These are phyloP conservation scores for Nakazawaea wickerhamii DNA, from an alignment of 805 yeast genomes.

Conservation along the genomic window DNA sequence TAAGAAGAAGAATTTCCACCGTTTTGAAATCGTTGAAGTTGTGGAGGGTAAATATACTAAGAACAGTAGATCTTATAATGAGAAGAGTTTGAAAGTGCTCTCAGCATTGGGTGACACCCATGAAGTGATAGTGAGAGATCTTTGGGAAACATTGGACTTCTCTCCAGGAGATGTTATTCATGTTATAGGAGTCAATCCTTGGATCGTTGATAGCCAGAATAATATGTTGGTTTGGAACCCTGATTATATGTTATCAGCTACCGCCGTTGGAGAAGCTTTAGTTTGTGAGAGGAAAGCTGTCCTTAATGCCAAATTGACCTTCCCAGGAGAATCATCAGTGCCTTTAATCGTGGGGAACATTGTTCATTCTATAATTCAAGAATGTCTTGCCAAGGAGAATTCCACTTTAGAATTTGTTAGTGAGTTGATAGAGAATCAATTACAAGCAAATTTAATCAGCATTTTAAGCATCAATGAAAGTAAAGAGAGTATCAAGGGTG, in stretches of 20 bases:
- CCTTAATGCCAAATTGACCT: conserved; percentile 46
- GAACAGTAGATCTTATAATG: conserved; percentile 30
- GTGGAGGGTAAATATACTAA: conserved; percentile 27
- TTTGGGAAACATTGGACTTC: conserved; percentile 49
- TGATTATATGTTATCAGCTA: conserved; percentile 75
- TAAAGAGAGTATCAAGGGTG: conserved; percentile 35
- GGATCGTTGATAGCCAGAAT: conserved; percentile 46
- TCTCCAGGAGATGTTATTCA: conserved; percentile 55
- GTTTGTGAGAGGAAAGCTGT: conserved; percentile 71
- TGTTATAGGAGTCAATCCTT: conserved; percentile 35
- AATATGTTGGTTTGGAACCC: conserved; percentile 80
- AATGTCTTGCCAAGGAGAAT: conserved; percentile 36
- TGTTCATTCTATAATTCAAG: conserved; percentile 72
- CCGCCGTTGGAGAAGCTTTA: conserved; percentile 71
- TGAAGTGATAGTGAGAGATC: conserved; percentile 54
- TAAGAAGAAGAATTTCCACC: conserved; percentile 38
- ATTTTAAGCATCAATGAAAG: conserved; percentile 54
- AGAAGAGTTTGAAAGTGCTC: conserved; percentile 49
- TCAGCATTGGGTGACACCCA: conserved; percentile 32
- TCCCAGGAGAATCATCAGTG: conserved; percentile 59
- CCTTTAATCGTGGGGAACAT: conserved; percentile 77
- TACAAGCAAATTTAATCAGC: conserved; percentile 24
- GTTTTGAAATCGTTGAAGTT: conserved; percentile 40
- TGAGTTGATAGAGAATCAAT: conserved; percentile 24
- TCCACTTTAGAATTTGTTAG: conserved; percentile 35